Evolutionary conservation across 1,139 yeast genomes (phyloP).

Genomic region (Hansenula lynferdii): DNA sequence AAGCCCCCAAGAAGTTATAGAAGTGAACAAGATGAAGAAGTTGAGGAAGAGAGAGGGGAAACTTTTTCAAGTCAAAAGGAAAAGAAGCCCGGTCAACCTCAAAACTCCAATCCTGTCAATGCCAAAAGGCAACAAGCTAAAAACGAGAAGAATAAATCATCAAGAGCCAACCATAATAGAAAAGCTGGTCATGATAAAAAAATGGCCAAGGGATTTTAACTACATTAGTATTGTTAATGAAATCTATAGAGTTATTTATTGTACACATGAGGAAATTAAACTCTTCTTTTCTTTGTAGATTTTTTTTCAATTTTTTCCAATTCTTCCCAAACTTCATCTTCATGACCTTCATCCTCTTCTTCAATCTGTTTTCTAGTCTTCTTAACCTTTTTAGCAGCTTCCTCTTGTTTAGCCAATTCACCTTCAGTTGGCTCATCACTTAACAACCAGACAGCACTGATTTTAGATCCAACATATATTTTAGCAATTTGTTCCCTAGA

Average conservation of each 20-base stretch:
- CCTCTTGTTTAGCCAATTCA: slow-evolving; percentile 19
- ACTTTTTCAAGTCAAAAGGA: slow-evolving; percentile 4
- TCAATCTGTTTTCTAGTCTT: slow-evolving; percentile 24
- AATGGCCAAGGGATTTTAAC: slow-evolving; percentile 26
- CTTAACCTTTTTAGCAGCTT: slow-evolving; percentile 32
- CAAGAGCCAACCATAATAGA: slow-evolving; percentile 59
- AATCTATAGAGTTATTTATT: neutral
- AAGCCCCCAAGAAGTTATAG: slow-evolving; percentile 11
- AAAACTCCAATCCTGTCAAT: slow-evolving; percentile 3
- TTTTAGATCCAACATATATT: slow-evolving; percentile 71
- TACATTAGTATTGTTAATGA: neutral
- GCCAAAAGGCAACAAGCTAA: slow-evolving; percentile 33
- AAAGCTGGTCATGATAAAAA: slow-evolving; percentile 59
- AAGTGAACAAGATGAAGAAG: slow-evolving; percentile 8
- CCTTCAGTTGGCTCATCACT: slow-evolving; percentile 23
- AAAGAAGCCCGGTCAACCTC: slow-evolving; percentile 2
- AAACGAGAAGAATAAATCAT: slow-evolving; percentile 54
- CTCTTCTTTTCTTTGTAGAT: slow-evolving; percentile 17
- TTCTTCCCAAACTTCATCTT: slow-evolving; percentile 24
- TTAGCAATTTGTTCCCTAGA: slow-evolving; percentile 61
- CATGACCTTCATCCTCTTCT: slow-evolving; percentile 25
- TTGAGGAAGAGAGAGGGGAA: slow-evolving; percentile 1
- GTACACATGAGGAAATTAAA: neutral
- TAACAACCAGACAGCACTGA: slow-evolving; percentile 51
- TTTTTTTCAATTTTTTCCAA: slow-evolving; percentile 16